Evolutionary conservation across 495 filamentous ascomycete genomes (phyloP), one percentile per base, ranked within the genome.

Genomic region (Haplographium delicatum): DNA sequence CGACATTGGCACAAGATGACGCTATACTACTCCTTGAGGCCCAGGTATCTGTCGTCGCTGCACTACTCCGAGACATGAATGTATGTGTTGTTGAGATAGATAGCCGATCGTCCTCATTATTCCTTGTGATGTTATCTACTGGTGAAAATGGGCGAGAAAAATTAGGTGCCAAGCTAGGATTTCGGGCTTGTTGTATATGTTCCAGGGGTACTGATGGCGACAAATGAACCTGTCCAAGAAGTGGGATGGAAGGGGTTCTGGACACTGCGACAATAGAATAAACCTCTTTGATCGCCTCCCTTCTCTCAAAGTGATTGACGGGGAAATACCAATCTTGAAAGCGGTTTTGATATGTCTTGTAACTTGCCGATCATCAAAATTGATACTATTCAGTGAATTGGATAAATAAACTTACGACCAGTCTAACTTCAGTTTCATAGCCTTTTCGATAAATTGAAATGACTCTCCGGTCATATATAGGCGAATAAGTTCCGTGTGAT

Each of bases 401-500:
- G 34, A 4, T 15, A 19, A 6, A 5, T 1, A 44, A 5, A 47
- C 51, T 47, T 47, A 47, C 51, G 43, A 53, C 26, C 43, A 53
- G 15, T 39, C 43, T 15, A 53, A 33, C 13, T 30, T 40, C 11
- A 34, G n/a, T 25, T 39, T 53, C 51, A 53, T 53, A 13, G 19
- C 30, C 16, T 46, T 24, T 28, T 35, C 28, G 5, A 54, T 42
- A 15, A 44, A 28, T 4, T 24, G 44, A 42, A 54, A 54, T 27
- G 44, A 47, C 30, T 47, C 19, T 42, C 47, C 46, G 13, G 51
- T 43, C 51, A 54, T 54, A 34, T 54, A 54, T 24, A 48, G 23
- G 1, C 51, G 51, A 8, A 54, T 38, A 3, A 54, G 27, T 20
- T 49, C 35, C 2, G 37, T 26, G 22, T 54, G 51, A 19, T 49